Evolutionary conservation across 2,329 filamentous ascomycete genomes (phyloP), one percentile per base, ranked within the genome.

Genomic region (Beauveria australis): DNA sequence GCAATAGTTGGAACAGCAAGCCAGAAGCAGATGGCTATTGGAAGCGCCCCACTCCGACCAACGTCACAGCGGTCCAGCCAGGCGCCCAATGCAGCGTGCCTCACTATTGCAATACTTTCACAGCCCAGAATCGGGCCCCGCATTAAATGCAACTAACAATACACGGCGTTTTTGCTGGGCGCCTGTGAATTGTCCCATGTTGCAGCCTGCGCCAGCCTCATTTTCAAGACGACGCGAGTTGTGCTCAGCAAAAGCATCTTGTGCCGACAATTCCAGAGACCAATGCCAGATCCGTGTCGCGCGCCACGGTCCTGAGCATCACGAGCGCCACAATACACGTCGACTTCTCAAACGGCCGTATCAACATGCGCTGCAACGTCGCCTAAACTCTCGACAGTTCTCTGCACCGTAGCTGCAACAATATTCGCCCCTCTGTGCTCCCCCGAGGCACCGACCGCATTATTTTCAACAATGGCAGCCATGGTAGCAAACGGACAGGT

Each of bases 401-500:
- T 22, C 55, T 58, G 55, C 44, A 43, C 55, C 55, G 40, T 22
- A 19, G 37, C 46, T 57, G 19, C 44, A 37, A 44, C 33, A 43
- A 51, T 51, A 44, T 16, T 44, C 55, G 55, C 33, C 55, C 46
- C 7, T 26, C 55, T 28, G 33, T 51, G 33, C 16, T 43, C 46
- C 40, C 18, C 30, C 22, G 18, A 49, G 46, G 46, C 55, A 51
- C 33, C 46, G 47, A 59, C 33, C 46, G 33, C 16, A 51, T 51
- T 51, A 54, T 48, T 48, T 22, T 57, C 60, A 61, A 22, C 30
- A 56, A 64, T 65, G 64, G 53, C 58, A 60, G 60, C 61, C 49
- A 44, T 49, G 28, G 59, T 64, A 41, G 48, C 64, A 52, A 68
- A 64, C 55, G 59, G 67, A 69, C 75, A 69, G 67, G 73, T 67